Percentiles rank a stretch among this genome's conserved stretches.
phyloP scores from a whole-genome alignment of 148 eudicot genomes.

The Spergularia bocconei region DNA sequence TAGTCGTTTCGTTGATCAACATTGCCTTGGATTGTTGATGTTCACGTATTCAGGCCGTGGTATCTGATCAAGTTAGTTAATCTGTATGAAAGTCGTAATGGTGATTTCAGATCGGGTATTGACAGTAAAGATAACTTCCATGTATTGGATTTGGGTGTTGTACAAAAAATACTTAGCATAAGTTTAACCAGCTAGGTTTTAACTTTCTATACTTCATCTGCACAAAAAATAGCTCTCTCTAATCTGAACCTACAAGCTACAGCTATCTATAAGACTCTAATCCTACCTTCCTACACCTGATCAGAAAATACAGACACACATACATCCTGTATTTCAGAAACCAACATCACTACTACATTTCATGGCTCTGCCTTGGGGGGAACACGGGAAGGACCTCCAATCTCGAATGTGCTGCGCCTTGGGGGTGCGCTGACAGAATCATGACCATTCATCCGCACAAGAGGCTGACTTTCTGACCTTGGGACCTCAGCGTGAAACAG shows the following conservation, averaged over 20 bases:
- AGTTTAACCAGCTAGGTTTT: no score
- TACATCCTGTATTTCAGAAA: no score
- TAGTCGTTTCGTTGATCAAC: constrained; percentile 40
- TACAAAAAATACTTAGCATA: no score
- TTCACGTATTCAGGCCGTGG: constrained; percentile 32
- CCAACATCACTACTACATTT: no score
- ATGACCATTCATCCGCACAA: background rate
- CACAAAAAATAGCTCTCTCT: no score
- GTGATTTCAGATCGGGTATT: constrained; percentile 40
- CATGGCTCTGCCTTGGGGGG: constrained; percentile 6
- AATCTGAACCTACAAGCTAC: no score
- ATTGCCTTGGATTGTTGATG: constrained; percentile 36
- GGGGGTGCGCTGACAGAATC: background rate
- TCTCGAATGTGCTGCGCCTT: background rate
- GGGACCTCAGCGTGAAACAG: background rate
- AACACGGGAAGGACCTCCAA: constrained; percentile 1
- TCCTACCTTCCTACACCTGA: no score
- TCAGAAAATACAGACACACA: no score
- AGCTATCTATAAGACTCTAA: no score
- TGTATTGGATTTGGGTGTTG: no score
- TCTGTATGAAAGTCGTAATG: constrained; percentile 30
- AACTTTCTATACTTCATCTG: no score
- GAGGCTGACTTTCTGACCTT: background rate
- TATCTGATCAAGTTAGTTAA: constrained; percentile 39
- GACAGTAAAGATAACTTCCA: constrained; percentile 23